phyloP scores from a whole-genome alignment of 257 asterid genomes.

The Lantana camara region DNA sequence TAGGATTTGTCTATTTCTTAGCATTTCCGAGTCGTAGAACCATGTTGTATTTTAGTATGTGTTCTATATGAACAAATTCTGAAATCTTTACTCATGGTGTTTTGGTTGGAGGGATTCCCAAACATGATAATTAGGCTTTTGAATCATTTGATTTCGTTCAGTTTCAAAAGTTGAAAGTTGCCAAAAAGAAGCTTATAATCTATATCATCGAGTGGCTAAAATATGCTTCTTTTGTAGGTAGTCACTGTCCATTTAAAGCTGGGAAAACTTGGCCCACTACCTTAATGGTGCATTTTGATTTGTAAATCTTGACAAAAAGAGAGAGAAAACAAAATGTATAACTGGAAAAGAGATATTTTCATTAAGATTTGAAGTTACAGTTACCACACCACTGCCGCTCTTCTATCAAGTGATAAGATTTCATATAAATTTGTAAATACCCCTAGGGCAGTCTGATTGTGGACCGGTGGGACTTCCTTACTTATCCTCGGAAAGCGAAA shows the following conservation, averaged over 20 bases:
- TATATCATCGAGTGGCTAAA: not conserved
- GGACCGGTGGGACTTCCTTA: too few relatives aligned
- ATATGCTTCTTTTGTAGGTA: not conserved
- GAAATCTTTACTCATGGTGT: not conserved
- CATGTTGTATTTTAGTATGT: not conserved
- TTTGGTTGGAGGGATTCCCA: not conserved
- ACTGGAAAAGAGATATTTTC: too few relatives aligned
- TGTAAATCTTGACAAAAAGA: too few relatives aligned
- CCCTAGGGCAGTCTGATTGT: too few relatives aligned
- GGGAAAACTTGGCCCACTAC: not conserved
- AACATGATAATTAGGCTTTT: not conserved
- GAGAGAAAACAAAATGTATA: too few relatives aligned
- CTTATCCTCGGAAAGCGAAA: too few relatives aligned
- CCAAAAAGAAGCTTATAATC: not conserved
- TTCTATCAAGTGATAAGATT: too few relatives aligned
- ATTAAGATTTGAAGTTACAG: too few relatives aligned
- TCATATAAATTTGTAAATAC: too few relatives aligned
- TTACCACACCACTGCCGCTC: too few relatives aligned
- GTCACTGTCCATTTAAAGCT: not conserved
- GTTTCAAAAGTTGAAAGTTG: not conserved
- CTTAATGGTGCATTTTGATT: too few relatives aligned
- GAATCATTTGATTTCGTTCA: not conserved
- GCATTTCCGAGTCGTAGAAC: not conserved
- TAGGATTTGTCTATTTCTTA: conserved; percentile 18
- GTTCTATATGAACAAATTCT: not conserved